These are phyloP conservation scores for Lentinula raphanica DNA, from an alignment of 768 basidiomycete species.

Conservation along the genomic window DNA sequence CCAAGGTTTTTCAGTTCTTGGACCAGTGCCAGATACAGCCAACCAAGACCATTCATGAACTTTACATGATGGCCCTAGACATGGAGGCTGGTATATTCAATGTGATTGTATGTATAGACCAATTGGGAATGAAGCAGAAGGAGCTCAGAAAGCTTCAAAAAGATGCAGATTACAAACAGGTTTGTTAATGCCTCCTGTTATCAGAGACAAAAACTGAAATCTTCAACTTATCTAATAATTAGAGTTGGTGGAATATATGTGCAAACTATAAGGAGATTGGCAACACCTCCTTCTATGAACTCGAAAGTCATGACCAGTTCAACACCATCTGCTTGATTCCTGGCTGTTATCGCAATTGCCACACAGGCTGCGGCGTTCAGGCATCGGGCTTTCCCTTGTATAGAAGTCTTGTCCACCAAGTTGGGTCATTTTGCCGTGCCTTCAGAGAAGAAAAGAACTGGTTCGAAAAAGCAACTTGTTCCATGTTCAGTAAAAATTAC, in stretches of 20 bases:
- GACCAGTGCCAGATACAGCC: slow-evolving; percentile 12
- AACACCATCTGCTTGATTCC: slow-evolving; percentile 10
- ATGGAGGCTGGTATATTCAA: not conserved
- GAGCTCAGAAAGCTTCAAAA: not conserved
- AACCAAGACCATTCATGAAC: slow-evolving; percentile 9
- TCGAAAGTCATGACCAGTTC: not conserved
- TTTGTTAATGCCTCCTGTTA: too few relatives aligned
- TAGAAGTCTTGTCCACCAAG: too few relatives aligned
- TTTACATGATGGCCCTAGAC: not conserved
- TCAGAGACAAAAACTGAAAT: too few relatives aligned
- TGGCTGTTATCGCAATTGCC: slow-evolving; percentile 13
- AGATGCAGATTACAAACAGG: not conserved
- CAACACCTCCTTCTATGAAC: slow-evolving; percentile 2
- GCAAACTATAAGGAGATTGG: slow-evolving; percentile 7
- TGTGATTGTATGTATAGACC: not conserved
- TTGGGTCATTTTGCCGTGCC: too few relatives aligned
- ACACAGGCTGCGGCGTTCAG: slow-evolving; percentile 6
- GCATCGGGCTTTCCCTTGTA: slow-evolving; percentile 3
- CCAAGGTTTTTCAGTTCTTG: slow-evolving; percentile 12
- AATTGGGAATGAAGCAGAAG: not conserved
- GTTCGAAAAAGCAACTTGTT: too few relatives aligned
- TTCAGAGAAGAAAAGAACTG: too few relatives aligned
- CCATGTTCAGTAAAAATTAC: slow-evolving; percentile 1
- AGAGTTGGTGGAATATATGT: slow-evolving; percentile 5
- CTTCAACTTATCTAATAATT: not conserved